Base-by-base conservation (phyloP, 208 protist species). In the Leishmania aethiopica region DNA sequence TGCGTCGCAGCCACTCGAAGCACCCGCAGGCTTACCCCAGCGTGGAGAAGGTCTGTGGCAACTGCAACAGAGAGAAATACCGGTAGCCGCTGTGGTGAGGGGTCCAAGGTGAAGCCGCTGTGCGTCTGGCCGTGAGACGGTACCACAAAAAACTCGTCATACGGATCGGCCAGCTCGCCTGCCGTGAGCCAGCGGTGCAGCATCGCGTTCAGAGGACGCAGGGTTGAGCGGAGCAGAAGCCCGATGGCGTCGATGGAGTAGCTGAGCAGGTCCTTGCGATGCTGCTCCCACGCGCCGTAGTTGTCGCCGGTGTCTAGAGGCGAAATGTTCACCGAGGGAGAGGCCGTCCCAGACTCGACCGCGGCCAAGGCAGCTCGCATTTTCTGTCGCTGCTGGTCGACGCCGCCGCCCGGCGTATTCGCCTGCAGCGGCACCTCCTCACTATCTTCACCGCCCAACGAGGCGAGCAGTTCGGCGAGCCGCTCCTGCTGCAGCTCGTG, bases 101-200 rank as follows among this genome's bases (percentile, higher is more conserved):
- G 51, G 70, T 95, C 94, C 8, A 96, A 79, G n/a, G 74, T 70
- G 82, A 91, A 97, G 45, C 92, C 92, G 80, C 87, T 90, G 45
- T 80, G 70, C 22, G 90, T 94, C 55, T 82, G 79, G 19, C 90
- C 91, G 73, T 94, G 84, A 45, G 92, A 93, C 32, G 91, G 86
- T 8, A 97, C 86, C 69, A 97, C 91, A 79, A 97, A 97, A 73
- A 97, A 97, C 84, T 97, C 94, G 84, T 96, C 94, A 55, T 89
- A 89, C 0, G 92, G 90, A 77, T 97, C 94, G 1, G 45, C 64
- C 13, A 95, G 75, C 40, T 92, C 87, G 70, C 94, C 93, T 2
- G 60, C 49, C 28, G 85, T 89, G 51, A 97, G 79, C 94, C 94
- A 97, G 66, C 70, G 53, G 25, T 86, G 80, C 53, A 95, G 73